Evolutionary conservation across 345 rosid species (phyloP).

Genomic region (Hibiscus syriacus): DNA sequence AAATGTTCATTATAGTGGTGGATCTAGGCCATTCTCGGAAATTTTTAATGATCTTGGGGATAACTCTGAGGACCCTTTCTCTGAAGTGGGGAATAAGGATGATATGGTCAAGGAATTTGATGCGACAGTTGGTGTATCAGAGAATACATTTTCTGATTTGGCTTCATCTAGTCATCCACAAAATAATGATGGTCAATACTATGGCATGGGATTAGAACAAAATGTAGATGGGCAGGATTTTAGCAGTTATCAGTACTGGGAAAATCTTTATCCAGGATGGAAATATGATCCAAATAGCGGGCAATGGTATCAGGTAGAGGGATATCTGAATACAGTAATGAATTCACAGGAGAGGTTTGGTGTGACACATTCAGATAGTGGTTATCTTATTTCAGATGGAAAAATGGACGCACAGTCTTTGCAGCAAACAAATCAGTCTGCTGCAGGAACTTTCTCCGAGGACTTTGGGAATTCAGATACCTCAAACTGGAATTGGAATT

Average conservation of each 20-base stretch:
- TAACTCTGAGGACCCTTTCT: slow-evolving; percentile 16
- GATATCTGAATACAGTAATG: slow-evolving; percentile 11
- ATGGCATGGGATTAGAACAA: slow-evolving; percentile 20
- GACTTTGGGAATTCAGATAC: slow-evolving; percentile 46
- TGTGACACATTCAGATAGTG: slow-evolving; percentile 19
- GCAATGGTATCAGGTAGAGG: slow-evolving; percentile 79
- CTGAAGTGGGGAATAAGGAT: slow-evolving; percentile 9
- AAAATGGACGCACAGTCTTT: slow-evolving; percentile 41
- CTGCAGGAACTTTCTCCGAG: slow-evolving; percentile 34
- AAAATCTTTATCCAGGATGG: slow-evolving; percentile 88
- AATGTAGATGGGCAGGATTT: slow-evolving; percentile 40
- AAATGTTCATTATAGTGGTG: slow-evolving; percentile 30
- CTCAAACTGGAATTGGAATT: slow-evolving; percentile 59
- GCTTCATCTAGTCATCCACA: slow-evolving; percentile 22
- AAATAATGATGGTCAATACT: slow-evolving; percentile 26
- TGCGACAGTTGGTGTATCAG: slow-evolving; percentile 14
- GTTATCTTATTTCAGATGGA: slow-evolving; percentile 35
- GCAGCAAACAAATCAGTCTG: slow-evolving; percentile 55
- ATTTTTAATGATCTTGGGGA: slow-evolving; percentile 58
- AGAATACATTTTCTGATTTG: slow-evolving; percentile 9
- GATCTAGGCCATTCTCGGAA: slow-evolving; percentile 66
- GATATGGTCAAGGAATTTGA: not conserved
- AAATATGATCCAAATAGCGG: slow-evolving; percentile 53
- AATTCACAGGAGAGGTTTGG: slow-evolving; percentile 29
- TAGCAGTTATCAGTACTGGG: slow-evolving; percentile 61